Percentiles rank a stretch among this genome's conserved stretches.
Conservation (phyloP, 768 basidiomycete species). For the Trametes meyenii region DNA sequence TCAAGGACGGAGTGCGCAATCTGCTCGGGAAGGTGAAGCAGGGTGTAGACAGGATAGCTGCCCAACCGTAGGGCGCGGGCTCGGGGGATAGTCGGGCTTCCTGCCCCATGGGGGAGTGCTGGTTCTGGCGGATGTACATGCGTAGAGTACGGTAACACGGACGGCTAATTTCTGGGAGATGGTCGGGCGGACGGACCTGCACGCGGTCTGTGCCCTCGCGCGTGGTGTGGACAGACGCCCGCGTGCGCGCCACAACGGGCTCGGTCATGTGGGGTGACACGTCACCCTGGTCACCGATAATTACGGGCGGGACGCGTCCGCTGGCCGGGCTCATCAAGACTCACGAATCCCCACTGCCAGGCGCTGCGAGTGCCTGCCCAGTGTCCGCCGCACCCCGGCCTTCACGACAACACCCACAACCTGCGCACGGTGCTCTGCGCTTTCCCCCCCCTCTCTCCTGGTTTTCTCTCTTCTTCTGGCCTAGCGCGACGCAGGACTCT, state of each 20-base stretch:
- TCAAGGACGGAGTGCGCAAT: conserved; percentile 86
- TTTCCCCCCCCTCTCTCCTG: conserved; percentile 13
- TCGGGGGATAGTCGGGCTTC: conserved; percentile 13
- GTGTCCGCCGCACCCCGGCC: neutral
- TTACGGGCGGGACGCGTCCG: conserved; percentile 13
- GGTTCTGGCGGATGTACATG: conserved; percentile 1
- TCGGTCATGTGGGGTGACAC: conserved; percentile 27
- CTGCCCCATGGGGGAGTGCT: conserved; percentile 2
- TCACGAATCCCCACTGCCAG: too few relatives aligned
- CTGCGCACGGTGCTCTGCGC: conserved; percentile 5
- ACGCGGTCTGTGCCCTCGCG: neutral
- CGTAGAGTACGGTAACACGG: conserved; percentile 12
- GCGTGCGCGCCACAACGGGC: conserved; percentile 7
- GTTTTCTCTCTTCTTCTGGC: conserved; percentile 17
- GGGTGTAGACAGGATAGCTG: conserved; percentile 67
- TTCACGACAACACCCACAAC: conserved; percentile 19
- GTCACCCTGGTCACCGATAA: conserved; percentile 20
- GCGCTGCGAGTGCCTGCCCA: neutral
- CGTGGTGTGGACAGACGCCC: neutral
- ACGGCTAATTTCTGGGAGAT: conserved; percentile 25
- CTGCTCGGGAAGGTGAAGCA: conserved; percentile 89
- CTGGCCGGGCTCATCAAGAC: neutral
- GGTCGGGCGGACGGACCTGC: conserved; percentile 17
- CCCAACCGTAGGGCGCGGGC: conserved; percentile 27
- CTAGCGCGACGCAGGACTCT: conserved; percentile 21